Evolutionary conservation across 805 yeast species (phyloP), one percentile per base, ranked within the genome.

Genomic region (Schizosaccharomyces lindneri): DNA sequence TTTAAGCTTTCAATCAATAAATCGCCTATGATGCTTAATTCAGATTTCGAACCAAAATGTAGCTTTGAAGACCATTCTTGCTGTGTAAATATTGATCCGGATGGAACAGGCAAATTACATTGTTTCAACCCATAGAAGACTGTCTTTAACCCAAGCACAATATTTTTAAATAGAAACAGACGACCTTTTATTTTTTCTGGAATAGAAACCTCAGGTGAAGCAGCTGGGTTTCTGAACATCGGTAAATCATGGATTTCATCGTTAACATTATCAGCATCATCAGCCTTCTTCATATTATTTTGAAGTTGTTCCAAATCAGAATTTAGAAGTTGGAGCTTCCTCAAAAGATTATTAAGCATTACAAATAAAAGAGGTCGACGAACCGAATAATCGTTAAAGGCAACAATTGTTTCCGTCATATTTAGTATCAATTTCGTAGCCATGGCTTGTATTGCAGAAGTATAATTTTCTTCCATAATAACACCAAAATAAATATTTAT

Each of bases 391-490:
- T 51, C 57, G 31, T 85, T 88, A 66, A 89, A 71, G 67, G 85
- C 84, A 79, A 85, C 78, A 51, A 93, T 84, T 55, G 95, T 75
- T 66, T 94, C 98, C 21, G 93, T 90, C 66, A 94, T 74, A 70
- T 93, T 94, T 64, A 90, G 72, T 36, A 93, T 72, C 41, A 93
- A 74, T 71, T 89, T 93, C 1, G 97, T 95, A 73, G 96, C 85
- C 97, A 93, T 88, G 11, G 89, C 85, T 70, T 94, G 97, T 46
- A 89, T 95, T 6, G 95, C 85, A 64, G 87, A 77, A 0, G 95
- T 93, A 65, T 94, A 73, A 0, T 89, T 74, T 65, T 80, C 81
- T 69, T 94, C 97, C 66, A 84, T 84, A 64, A 93, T 73, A 66
- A 87, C 82, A 36, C 78, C 79, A 67, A 95, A 84, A 68, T 87